Base-by-base conservation (phyloP, 176 grass and related monocot genomes). In the Musa troglodytarum region DNA sequence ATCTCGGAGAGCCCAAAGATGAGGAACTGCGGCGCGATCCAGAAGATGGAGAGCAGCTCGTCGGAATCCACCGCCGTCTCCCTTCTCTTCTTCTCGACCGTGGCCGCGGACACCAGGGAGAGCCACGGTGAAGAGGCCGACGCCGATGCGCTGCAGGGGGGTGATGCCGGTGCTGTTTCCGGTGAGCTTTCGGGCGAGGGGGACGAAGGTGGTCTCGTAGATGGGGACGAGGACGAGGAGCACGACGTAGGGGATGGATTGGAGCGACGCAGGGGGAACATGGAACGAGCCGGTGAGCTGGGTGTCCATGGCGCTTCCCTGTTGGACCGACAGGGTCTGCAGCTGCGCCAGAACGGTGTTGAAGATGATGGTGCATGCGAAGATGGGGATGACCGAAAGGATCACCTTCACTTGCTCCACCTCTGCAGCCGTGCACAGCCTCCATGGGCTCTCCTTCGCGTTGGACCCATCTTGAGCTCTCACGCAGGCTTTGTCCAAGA, bases 1-100 rank as follows among this genome's bases (percentile, higher is more conserved):
- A 73, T 73, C 71, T 73, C 71, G 12, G 71, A 73, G 71, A 73
- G 52, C 22, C 71, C 71, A 54, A 73, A 73, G 4, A 73, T 73
- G 49, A 73, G 71, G 71, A 73, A 73, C 21, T 73, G 71, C 15
- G 71, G 71, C 1, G 71, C 71, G 26, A 73, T 73, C 71, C 71
- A 73, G 26, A 73, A 28, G 51, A 73, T 53, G n/a, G 71, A 73
- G 20, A 73, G 51, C 17, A 54, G 71, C 21, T 55, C 19, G 71
- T 55, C 26, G n/a, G 71, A 54, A 8, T 54, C 71, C 11, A 73
- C 11, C 24, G 49, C 49, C 15, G 10, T 15, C 14, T 73, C 71
- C 20, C 71, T 73, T 11, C 71, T 73, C 19, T 56, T 73, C 21
- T 17, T 73, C 71, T 73, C 71, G 3, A 73, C 15, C 19, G 28